phyloP scores from a whole-genome alignment of 2,329 filamentous ascomycete genomes.

The Aurifilum marmelostoma region DNA sequence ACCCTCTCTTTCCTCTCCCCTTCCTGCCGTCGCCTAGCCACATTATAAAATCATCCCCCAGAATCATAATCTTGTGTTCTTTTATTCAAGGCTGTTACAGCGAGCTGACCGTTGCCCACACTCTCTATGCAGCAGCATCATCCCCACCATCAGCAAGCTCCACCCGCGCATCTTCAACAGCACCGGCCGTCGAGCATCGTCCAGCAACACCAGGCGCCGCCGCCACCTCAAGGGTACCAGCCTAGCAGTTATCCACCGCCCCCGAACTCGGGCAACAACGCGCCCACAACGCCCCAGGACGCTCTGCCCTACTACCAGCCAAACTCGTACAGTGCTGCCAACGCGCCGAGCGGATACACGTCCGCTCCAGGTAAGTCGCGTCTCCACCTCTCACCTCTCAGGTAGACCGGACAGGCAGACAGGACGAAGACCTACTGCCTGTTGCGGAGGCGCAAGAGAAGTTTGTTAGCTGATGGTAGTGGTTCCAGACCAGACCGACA shows the following conservation, averaged over 20 bases:
- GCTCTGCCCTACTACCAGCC: conserved; percentile 78
- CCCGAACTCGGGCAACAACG: conserved; percentile 62
- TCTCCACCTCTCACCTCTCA: conserved; percentile 17
- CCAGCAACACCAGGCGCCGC: conserved; percentile 71
- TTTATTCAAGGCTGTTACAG: conserved; percentile 5
- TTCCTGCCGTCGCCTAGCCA: too few relatives aligned
- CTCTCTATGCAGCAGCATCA: conserved; percentile 75
- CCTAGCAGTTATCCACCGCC: conserved; percentile 64
- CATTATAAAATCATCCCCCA: not conserved
- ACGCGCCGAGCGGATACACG: conserved; percentile 80
- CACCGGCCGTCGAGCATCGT: conserved; percentile 74
- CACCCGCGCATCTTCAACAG: conserved; percentile 68
- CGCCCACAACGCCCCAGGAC: conserved; percentile 65
- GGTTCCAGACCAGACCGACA: conserved; percentile 61
- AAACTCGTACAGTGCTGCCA: conserved; percentile 81
- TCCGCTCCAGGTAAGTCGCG: conserved; percentile 71
- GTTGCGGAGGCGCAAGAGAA: not conserved
- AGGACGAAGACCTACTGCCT: conserved; percentile 11
- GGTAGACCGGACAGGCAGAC: not conserved
- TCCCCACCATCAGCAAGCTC: conserved; percentile 75
- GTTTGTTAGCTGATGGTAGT: conserved; percentile 29
- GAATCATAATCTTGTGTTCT: not conserved
- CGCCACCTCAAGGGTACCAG: conserved; percentile 66
- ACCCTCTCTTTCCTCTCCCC: not conserved
- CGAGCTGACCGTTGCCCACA: conserved; percentile 60